Percentiles rank a stretch among this genome's conserved stretches.
phyloP scores from a whole-genome alignment of 2,329 filamentous ascomycete genomes.

The Alternaria gansuensis region DNA sequence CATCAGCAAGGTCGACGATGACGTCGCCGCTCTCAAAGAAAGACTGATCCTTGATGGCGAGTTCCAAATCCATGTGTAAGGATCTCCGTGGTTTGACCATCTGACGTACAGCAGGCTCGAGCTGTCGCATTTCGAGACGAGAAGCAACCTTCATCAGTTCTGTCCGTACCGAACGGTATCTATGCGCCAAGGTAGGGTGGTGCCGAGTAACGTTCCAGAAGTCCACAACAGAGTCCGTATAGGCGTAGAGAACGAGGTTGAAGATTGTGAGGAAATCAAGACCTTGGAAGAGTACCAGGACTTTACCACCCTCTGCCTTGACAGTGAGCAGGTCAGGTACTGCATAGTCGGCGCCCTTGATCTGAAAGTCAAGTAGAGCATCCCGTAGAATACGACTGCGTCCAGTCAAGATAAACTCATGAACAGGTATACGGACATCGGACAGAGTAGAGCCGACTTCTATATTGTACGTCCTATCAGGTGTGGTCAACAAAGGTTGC shows the following conservation, averaged over 20 bases:
- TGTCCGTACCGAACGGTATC: conserved; percentile 79
- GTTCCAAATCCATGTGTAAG: conserved; percentile 73
- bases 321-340: conserved; percentile 70
- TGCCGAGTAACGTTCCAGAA: conserved; percentile 84
- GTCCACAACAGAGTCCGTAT: conserved; percentile 80
- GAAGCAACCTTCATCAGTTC: conserved; percentile 90
- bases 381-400: conserved; percentile 71
- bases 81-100: conserved; percentile 72
- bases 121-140: conserved; percentile 71
- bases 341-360: conserved; percentile 62
- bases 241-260: conserved; percentile 81
- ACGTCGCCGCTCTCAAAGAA: conserved; percentile 86
- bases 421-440: conserved; percentile 77
- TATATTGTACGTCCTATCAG: conserved; percentile 57
- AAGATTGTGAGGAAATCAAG: conserved; percentile 81
- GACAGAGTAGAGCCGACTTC: conserved; percentile 66
- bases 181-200: conserved; percentile 70
- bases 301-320: conserved; percentile 60
- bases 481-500: conserved; percentile 42
- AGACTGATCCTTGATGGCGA: conserved; percentile 70
- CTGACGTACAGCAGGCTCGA: conserved; percentile 80
- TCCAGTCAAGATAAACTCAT: conserved; percentile 80
- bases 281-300: conserved; percentile 71
- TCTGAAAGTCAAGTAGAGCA: conserved; percentile 69
- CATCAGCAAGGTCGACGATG: conserved; percentile 79